phyloP scores from a whole-genome alignment of 306 rosid species.

The Vigna hirtella region DNA sequence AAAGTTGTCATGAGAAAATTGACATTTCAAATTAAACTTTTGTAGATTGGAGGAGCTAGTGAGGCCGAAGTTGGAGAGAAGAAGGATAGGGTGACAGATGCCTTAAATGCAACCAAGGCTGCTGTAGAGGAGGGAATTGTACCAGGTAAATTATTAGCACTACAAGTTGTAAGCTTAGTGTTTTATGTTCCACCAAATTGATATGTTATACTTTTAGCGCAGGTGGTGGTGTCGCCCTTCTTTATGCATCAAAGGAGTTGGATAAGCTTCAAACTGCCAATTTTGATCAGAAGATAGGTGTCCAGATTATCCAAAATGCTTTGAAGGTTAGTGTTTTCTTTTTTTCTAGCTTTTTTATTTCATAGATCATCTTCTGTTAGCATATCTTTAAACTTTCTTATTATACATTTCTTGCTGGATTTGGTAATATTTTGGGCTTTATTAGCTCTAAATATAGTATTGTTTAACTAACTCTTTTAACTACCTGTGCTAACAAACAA shows the following conservation, averaged over 20 bases:
- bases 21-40: neutral
- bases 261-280: conserved; percentile 82
- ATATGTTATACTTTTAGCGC: neutral
- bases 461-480: neutral
- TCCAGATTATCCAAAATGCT: conserved; percentile 97
- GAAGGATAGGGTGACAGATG: conserved; percentile 97
- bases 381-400: neutral
- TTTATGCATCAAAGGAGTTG: conserved; percentile 88
- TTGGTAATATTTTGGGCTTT: neutral
- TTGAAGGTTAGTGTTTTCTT: conserved; percentile 58
- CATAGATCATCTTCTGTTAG: neutral
- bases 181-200: neutral
- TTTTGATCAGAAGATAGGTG: conserved; percentile 95
- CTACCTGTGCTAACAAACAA: neutral
- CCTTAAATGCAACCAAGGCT: conserved; percentile 95
- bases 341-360: neutral
- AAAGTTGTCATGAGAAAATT: conserved; percentile 28
- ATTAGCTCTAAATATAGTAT: neutral
- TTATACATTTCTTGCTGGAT: neutral
- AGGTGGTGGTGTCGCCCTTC: conserved; percentile 98
- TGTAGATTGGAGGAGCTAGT: conserved; percentile 98
- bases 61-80: conserved; percentile 95
- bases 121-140: conserved; percentile 98
- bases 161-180: neutral
- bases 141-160: conserved; percentile 59